These are phyloP conservation scores for Liquidambar formosana DNA, from an alignment of 164 flowering plant genomes.

Conservation along the genomic window DNA sequence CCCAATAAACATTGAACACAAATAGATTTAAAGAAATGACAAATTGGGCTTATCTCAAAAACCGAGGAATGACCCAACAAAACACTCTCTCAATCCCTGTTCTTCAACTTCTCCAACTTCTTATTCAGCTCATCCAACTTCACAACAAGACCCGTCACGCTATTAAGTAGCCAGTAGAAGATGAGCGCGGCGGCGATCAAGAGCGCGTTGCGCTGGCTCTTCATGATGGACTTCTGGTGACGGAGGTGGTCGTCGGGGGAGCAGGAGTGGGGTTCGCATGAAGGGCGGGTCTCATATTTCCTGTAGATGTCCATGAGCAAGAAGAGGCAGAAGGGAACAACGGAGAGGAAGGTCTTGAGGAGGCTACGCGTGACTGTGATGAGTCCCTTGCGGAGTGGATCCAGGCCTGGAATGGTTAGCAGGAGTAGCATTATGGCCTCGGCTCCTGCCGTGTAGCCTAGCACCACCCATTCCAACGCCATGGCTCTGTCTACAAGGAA, in stretches of 20 bases:
- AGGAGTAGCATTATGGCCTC: conserved; percentile 26
- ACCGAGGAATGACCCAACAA: too few species aligned
- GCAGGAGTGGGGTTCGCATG: conserved; percentile 41
- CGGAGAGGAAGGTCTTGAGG: conserved; percentile 22
- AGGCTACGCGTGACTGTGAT: conserved; percentile 23
- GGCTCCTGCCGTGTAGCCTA: conserved; percentile 22
- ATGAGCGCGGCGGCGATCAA: conserved; percentile 71
- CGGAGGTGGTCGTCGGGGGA: conserved; percentile 62
- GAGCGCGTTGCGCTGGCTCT: conserved; percentile 85
- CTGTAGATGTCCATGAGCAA: conserved; percentile 52
- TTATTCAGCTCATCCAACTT: conserved; percentile 41
- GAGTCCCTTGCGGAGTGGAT: conserved; percentile 21
- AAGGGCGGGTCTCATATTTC: conserved; percentile 65
- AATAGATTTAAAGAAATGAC: too few species aligned
- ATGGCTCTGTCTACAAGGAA: conserved; percentile 1
- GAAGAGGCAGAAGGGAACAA: conserved; percentile 26
- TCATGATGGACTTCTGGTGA: conserved; percentile 87
- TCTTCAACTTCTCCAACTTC: too few species aligned
- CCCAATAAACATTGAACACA: too few species aligned
- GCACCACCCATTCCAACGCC: conserved; percentile 30
- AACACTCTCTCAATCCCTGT: too few species aligned
- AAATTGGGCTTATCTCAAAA: too few species aligned
- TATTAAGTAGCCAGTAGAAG: conserved; percentile 77
- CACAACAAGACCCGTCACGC: conserved; percentile 62
- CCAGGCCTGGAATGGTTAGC: conserved; percentile 23